These are phyloP conservation scores for Aureobasidium lini DNA, from an alignment of 2,329 filamentous ascomycete species.

Conservation along the genomic window DNA sequence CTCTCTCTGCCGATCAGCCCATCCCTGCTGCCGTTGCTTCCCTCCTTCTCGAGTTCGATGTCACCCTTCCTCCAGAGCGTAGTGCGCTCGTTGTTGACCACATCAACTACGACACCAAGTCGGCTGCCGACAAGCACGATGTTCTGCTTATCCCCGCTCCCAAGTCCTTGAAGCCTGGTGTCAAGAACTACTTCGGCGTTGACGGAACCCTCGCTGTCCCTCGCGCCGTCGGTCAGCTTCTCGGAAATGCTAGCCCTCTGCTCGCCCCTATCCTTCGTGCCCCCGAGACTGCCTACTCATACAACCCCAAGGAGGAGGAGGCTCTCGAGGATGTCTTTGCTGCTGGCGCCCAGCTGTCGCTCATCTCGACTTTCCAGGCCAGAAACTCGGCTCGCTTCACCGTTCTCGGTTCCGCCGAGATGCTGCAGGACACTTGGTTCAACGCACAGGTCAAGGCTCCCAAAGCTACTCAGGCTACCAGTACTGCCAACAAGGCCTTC, in stretches of 20 bases:
- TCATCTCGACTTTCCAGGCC: slow-evolving; percentile 82
- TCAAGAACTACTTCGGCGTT: slow-evolving; percentile 71
- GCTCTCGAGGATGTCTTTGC: slow-evolving; percentile 75
- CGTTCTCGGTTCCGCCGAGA: slow-evolving; percentile 76
- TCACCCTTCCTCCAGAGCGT: slow-evolving; percentile 78
- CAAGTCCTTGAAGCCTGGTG: slow-evolving; percentile 54
- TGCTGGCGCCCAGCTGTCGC: slow-evolving; percentile 70
- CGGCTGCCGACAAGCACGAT: slow-evolving; percentile 77
- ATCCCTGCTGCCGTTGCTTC: slow-evolving; percentile 68
- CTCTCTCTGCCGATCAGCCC: slow-evolving; percentile 64
- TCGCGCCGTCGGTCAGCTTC: slow-evolving; percentile 67
- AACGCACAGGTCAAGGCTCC: slow-evolving; percentile 62
- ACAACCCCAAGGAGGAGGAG: slow-evolving; percentile 83
- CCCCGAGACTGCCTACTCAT: slow-evolving; percentile 79
- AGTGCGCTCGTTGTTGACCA: slow-evolving; percentile 85
- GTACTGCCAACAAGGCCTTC: slow-evolving; percentile 76
- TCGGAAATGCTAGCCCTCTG: slow-evolving; percentile 68
- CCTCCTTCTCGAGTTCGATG: slow-evolving; percentile 80
- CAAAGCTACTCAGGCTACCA: slow-evolving; percentile 46
- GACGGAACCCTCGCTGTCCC: slow-evolving; percentile 72
- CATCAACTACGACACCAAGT: slow-evolving; percentile 80
- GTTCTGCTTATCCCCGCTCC: slow-evolving; percentile 73
- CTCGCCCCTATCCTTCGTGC: slow-evolving; percentile 77
- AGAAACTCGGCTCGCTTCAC: slow-evolving; percentile 88
- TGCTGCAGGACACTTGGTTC: slow-evolving; percentile 85